Evolutionary conservation across 2,329 filamentous ascomycete species (phyloP).

Genomic region (Penicillium sp.): DNA sequence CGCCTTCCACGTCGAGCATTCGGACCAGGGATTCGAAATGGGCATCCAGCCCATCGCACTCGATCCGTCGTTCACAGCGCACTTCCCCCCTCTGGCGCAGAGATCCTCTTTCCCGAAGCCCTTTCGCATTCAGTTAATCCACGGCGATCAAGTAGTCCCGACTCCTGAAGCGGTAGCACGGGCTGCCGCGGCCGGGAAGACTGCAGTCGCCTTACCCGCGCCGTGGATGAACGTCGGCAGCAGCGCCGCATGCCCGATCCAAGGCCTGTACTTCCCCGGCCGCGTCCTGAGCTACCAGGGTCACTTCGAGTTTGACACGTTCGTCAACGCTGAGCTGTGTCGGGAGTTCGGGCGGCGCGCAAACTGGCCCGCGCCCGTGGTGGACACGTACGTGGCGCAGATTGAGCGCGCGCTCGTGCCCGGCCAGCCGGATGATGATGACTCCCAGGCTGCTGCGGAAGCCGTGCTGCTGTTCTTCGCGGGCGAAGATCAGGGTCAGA

Average conservation of each 20-base stretch:
- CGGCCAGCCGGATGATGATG: conserved; percentile 28
- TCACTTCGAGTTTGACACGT: conserved; percentile 34
- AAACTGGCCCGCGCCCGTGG: conserved; percentile 20
- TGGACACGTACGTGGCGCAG: conserved; percentile 18
- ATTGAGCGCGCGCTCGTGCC: conserved; percentile 21
- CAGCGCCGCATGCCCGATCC: conserved; percentile 27
- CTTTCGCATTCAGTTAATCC: conserved; percentile 35
- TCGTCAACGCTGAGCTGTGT: conserved; percentile 25
- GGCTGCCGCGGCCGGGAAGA: conserved; percentile 1
- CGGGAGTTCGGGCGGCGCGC: conserved; percentile 23
- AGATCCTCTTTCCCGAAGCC: background rate
- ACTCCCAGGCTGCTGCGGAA: conserved; percentile 34
- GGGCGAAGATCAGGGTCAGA: conserved; percentile 12
- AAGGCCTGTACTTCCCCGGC: conserved; percentile 30
- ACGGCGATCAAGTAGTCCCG: conserved; percentile 32
- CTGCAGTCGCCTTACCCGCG: conserved; percentile 14
- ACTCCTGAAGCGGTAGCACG: conserved; percentile 5
- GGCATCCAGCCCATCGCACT: conserved; percentile 31
- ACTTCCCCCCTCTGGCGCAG: conserved; percentile 11
- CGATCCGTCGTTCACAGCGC: conserved; percentile 17
- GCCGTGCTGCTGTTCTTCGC: conserved; percentile 33
- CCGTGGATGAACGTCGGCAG: conserved; percentile 33
- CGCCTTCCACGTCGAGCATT: conserved; percentile 22
- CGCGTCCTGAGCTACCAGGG: conserved; percentile 34
- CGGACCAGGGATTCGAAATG: conserved; percentile 27